These are phyloP conservation scores for Coelastrella sp. DNA, from an alignment of 139 green algal genomes.

Conservation along the genomic window DNA sequence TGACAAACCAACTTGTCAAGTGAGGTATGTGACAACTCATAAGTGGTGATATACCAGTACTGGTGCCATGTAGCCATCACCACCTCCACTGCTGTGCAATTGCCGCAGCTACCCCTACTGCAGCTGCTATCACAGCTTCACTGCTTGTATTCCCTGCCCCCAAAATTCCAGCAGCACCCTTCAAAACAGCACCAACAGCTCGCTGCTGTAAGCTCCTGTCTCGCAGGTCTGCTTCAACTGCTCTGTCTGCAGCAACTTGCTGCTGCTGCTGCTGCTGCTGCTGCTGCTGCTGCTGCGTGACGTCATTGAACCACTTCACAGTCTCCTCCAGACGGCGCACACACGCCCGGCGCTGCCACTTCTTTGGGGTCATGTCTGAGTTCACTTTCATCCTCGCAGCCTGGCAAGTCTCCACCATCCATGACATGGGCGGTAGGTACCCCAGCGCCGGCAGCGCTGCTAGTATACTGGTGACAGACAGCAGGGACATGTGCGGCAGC, in stretches of 20 bases:
- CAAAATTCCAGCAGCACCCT: background rate
- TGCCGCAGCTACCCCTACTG: slow-evolving; percentile 29
- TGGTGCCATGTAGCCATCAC: background rate
- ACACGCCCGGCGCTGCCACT: background rate
- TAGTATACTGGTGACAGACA: slow-evolving; percentile 23
- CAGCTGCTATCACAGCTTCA: slow-evolving; percentile 27
- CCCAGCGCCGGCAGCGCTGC: background rate
- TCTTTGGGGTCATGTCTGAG: background rate
- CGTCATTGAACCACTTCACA: slow-evolving; percentile 11
- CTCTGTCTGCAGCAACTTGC: background rate
- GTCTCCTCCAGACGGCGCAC: slow-evolving; percentile 24
- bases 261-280: slow-evolving; percentile 2
- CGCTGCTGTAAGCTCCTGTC: background rate
- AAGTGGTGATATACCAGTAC: too few species aligned
- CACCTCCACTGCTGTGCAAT: slow-evolving; percentile 30
- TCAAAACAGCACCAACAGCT: background rate
- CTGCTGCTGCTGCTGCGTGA: slow-evolving; percentile 13
- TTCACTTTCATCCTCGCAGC: background rate
- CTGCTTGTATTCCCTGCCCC: slow-evolving; percentile 8
- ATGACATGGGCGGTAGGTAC: slow-evolving; percentile 29
- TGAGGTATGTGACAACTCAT: too few species aligned
- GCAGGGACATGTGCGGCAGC: slow-evolving; percentile 2
- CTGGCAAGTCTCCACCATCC: slow-evolving; percentile 23
- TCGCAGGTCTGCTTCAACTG: background rate
- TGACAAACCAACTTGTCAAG: too few species aligned